Percentiles rank a stretch among this genome's conserved stretches.
Conservation (phyloP, 768 basidiomycete genomes). For the Leccinum barrowsii region DNA sequence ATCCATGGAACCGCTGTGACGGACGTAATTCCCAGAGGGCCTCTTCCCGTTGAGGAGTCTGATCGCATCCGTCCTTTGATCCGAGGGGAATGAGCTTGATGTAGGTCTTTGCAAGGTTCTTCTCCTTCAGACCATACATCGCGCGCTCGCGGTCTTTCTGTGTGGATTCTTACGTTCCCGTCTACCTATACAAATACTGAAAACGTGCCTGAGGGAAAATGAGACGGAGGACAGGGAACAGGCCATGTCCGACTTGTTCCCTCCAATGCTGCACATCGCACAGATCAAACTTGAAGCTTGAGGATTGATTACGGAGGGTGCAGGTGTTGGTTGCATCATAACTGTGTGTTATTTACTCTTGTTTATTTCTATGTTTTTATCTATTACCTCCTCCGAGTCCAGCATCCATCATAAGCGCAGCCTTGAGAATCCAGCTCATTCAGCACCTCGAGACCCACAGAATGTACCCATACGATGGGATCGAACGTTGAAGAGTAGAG, state of each 20-base stretch:
- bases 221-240: slow-evolving; percentile 87
- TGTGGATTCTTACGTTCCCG: slow-evolving; percentile 1
- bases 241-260: slow-evolving; percentile 75
- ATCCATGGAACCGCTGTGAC: slow-evolving; percentile 19
- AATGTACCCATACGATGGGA: slow-evolving; percentile 82
- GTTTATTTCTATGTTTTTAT: neutral
- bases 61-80: slow-evolving; percentile 74
- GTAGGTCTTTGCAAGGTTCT: slow-evolving; percentile 88
- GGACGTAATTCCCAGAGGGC: slow-evolving; percentile 64
- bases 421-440: slow-evolving; percentile 90
- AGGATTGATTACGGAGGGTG: slow-evolving; percentile 38
- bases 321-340: slow-evolving; percentile 63
- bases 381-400: slow-evolving; percentile 38
- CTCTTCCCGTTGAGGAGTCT: slow-evolving; percentile 89
- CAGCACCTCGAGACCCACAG: slow-evolving; percentile 83
- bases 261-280: slow-evolving; percentile 69
- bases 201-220: slow-evolving; percentile 78
- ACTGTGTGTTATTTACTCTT: neutral
- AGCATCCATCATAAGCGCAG: slow-evolving; percentile 77
- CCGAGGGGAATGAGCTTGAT: slow-evolving; percentile 87
- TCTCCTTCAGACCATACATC: slow-evolving; percentile 93
- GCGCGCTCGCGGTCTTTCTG: slow-evolving; percentile 94
- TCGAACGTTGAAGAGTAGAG: slow-evolving; percentile 67
- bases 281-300: slow-evolving; percentile 12
- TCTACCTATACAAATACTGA: neutral